These are phyloP conservation scores for Candida insectorum DNA, from an alignment of 805 yeast genomes.

Conservation along the genomic window DNA sequence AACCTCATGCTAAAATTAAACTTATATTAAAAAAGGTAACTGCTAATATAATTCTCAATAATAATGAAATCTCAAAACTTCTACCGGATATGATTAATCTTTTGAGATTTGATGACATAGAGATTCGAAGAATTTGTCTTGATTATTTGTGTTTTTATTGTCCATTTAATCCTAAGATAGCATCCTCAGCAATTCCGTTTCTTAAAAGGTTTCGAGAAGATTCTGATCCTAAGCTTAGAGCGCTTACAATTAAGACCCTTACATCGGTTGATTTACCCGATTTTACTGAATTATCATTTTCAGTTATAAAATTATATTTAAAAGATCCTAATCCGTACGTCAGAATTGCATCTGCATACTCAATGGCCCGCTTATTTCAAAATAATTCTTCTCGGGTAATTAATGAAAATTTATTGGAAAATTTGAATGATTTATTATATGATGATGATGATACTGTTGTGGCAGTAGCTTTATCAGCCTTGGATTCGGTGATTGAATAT, in stretches of 20 bases:
- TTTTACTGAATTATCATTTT: slow-evolving; percentile 45
- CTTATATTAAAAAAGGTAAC: slow-evolving; percentile 61
- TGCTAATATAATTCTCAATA: slow-evolving; percentile 81
- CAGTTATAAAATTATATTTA: slow-evolving; percentile 32
- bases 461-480: slow-evolving; percentile 67
- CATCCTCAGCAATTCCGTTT: slow-evolving; percentile 52
- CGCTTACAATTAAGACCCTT: slow-evolving; percentile 62
- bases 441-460: slow-evolving; percentile 62
- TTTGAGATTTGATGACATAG: slow-evolving; percentile 58
- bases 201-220: slow-evolving; percentile 53
- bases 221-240: slow-evolving; percentile 45
- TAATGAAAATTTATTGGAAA: slow-evolving; percentile 40
- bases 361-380: slow-evolving; percentile 66
- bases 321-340: slow-evolving; percentile 55
- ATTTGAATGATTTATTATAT: slow-evolving; percentile 49
- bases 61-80: slow-evolving; percentile 66
- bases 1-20: slow-evolving; percentile 35
- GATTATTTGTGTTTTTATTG: slow-evolving; percentile 64
- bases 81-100: slow-evolving; percentile 60
- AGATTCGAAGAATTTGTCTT: slow-evolving; percentile 67
- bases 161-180: slow-evolving; percentile 51
- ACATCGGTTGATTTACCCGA: slow-evolving; percentile 56
- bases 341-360: slow-evolving; percentile 65
- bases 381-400: slow-evolving; percentile 46
- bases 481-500: slow-evolving; percentile 61